These are phyloP conservation scores for Candida ortonii DNA, from an alignment of 805 yeast genomes.

Conservation along the genomic window DNA sequence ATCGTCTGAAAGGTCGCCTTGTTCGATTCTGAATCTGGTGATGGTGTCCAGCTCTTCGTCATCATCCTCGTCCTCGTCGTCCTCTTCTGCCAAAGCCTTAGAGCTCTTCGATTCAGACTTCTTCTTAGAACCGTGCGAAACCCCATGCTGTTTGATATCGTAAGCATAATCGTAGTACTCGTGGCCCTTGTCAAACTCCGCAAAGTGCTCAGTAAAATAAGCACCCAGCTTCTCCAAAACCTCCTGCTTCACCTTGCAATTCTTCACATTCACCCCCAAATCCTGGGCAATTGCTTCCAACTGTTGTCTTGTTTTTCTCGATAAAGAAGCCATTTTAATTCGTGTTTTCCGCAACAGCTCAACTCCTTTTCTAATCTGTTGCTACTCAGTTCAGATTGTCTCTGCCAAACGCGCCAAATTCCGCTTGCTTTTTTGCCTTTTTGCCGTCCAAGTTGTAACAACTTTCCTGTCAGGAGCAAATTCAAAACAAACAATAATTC, in stretches of 20 bases:
- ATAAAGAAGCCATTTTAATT: conserved; percentile 19
- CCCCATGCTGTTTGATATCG: conserved; percentile 8
- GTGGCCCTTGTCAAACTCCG: conserved; percentile 21
- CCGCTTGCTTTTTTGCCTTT: too few relatives aligned
- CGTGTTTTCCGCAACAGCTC: conserved; percentile 1
- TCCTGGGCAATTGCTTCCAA: conserved; percentile 32
- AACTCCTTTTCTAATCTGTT: not conserved
- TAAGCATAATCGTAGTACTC: conserved; percentile 29
- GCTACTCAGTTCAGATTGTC: not conserved
- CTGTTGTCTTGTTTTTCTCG: conserved; percentile 32
- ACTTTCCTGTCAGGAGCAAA: too few relatives aligned
- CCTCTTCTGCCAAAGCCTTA: too few relatives aligned
- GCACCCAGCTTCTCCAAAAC: conserved; percentile 23
- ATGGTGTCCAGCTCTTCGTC: conserved; percentile 44
- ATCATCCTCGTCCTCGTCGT: conserved; percentile 9
- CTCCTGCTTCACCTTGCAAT: conserved; percentile 29
- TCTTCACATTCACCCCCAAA: conserved; percentile 22
- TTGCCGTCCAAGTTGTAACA: too few relatives aligned
- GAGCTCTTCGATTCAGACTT: conserved; percentile 11
- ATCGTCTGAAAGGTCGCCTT: conserved; percentile 13
- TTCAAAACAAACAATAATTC: too few relatives aligned
- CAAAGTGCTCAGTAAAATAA: conserved; percentile 22
- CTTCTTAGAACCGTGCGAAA: conserved; percentile 9
- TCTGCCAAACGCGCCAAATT: too few relatives aligned
- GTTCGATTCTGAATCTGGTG: conserved; percentile 48